These are phyloP conservation scores for Apiospora kogelbergensis DNA, from an alignment of 2,329 filamentous ascomycete genomes.

Conservation along the genomic window DNA sequence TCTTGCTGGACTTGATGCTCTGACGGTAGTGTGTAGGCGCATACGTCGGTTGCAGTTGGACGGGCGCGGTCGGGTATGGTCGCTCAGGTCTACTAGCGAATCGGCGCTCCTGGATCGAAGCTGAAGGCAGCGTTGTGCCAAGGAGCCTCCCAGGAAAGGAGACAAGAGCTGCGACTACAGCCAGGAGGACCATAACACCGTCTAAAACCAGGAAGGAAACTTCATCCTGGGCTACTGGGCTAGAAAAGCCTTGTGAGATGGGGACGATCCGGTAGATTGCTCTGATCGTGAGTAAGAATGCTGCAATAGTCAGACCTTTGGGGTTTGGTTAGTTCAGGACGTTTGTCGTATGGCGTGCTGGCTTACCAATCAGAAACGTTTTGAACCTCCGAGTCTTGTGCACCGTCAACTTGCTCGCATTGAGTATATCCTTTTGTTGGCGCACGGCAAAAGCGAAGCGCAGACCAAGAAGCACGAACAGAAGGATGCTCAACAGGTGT, in stretches of 20 bases:
- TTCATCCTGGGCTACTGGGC: slow-evolving; percentile 25
- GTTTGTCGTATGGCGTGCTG: neutral
- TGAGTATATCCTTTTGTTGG: slow-evolving; percentile 36
- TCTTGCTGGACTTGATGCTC: slow-evolving; percentile 17
- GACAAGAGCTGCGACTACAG: slow-evolving; percentile 20
- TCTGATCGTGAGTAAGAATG: slow-evolving; percentile 23
- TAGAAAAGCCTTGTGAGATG: slow-evolving; percentile 23
- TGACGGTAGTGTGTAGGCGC: slow-evolving; percentile 16
- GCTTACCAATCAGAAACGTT: slow-evolving; percentile 45
- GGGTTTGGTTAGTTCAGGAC: neutral
- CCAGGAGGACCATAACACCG: slow-evolving; percentile 25
- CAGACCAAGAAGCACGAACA: slow-evolving; percentile 38
- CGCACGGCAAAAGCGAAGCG: slow-evolving; percentile 41
- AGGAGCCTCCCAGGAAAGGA: slow-evolving; percentile 29
- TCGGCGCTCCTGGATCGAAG: slow-evolving; percentile 11
- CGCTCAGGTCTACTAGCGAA: slow-evolving; percentile 19
- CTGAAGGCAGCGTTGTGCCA: slow-evolving; percentile 19
- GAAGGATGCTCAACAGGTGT: slow-evolving; percentile 40
- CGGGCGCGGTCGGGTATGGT: slow-evolving; percentile 17
- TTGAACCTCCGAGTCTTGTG: slow-evolving; percentile 45
- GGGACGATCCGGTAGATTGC: slow-evolving; percentile 28
- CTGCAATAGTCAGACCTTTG: slow-evolving; percentile 15
- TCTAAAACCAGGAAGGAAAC: slow-evolving; percentile 28
- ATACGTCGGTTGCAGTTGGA: slow-evolving; percentile 19
- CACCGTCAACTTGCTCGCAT: slow-evolving; percentile 38